Evolutionary conservation across 768 basidiomycete genomes (phyloP).

Genomic region (Tylopilus vinaceipallidus): DNA sequence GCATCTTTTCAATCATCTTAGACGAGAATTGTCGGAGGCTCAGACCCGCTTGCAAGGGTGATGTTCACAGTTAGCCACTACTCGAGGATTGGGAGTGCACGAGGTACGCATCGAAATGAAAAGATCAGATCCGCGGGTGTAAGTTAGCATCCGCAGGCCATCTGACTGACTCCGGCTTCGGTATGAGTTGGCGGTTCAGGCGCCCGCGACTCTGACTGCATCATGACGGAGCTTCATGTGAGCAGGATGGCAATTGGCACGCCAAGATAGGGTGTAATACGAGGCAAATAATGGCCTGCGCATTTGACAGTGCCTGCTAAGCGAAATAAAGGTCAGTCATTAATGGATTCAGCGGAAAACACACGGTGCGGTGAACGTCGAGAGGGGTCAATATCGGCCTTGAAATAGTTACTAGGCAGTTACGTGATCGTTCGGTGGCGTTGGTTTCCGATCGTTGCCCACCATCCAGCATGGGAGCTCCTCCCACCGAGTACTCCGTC

Average conservation of each 20-base stretch:
- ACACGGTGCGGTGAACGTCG: neutral
- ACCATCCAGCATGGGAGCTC: slow-evolving; percentile 19
- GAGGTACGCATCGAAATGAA: slow-evolving; percentile 26
- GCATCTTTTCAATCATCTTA: neutral
- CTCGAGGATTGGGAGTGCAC: slow-evolving; percentile 15
- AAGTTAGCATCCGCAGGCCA: slow-evolving; percentile 17
- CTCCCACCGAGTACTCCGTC: slow-evolving; percentile 25
- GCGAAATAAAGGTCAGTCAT: slow-evolving; percentile 12
- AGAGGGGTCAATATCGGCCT: neutral
- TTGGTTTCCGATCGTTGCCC: slow-evolving; percentile 11
- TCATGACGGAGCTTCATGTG: slow-evolving; percentile 1
- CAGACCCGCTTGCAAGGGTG: too few relatives aligned
- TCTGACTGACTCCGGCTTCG: slow-evolving; percentile 18
- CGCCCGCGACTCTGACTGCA: slow-evolving; percentile 5
- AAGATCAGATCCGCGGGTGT: slow-evolving; percentile 33
- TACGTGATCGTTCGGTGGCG: slow-evolving; percentile 30
- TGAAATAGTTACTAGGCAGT: neutral
- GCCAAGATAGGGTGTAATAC: neutral
- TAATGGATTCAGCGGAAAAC: slow-evolving; percentile 9
- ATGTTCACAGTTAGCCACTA: slow-evolving; percentile 4
- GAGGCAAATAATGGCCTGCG: neutral
- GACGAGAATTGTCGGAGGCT: neutral
- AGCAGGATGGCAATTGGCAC: neutral
- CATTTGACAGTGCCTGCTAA: slow-evolving; percentile 3
- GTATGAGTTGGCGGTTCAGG: slow-evolving; percentile 17